Evolutionary conservation across 1,284 basidiomycete species (phyloP).

Genomic region (Phaffia rhodozyma): DNA sequence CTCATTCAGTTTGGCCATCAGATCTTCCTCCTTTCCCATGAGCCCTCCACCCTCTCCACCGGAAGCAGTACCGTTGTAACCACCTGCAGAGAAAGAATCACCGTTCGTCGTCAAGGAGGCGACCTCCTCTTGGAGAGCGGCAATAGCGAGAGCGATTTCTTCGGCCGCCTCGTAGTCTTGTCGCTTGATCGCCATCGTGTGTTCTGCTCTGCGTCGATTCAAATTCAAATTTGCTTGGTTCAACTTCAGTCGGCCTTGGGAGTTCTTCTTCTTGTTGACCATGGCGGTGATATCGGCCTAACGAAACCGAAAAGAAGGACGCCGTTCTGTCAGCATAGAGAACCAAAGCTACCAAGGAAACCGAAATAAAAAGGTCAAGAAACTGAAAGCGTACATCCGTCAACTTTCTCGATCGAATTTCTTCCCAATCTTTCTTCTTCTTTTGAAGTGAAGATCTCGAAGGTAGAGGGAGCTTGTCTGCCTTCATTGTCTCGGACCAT

Average conservation of each 20-base stretch:
- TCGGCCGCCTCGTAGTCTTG: constrained; percentile 17
- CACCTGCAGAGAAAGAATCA: neutral
- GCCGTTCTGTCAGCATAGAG: neutral
- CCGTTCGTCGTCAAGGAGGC: neutral
- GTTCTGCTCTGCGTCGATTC: constrained; percentile 9
- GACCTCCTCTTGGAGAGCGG: constrained; percentile 8
- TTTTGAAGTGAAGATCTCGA: constrained; percentile 2
- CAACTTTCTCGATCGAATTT: constrained; percentile 1
- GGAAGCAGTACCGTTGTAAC: neutral
- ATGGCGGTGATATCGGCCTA: constrained; percentile 17
- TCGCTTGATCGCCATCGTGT: constrained; percentile 17
- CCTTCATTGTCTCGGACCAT: neutral
- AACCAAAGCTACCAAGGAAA: neutral
- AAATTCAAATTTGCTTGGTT: constrained; percentile 1
- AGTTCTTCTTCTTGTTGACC: neutral
- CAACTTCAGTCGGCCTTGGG: neutral
- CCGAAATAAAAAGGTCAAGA: neutral
- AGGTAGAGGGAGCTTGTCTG: neutral
- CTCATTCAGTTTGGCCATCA: constrained; percentile 12
- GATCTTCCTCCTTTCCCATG: neutral
- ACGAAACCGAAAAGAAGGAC: neutral
- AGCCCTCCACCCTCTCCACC: neutral
- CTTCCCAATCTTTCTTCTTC: constrained; percentile 11
- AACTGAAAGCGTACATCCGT: constrained; percentile 11
- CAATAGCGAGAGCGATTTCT: neutral